phyloP scores from a whole-genome alignment of 2,329 filamentous ascomycete species.

The Chaetomiaceae sp. region DNA sequence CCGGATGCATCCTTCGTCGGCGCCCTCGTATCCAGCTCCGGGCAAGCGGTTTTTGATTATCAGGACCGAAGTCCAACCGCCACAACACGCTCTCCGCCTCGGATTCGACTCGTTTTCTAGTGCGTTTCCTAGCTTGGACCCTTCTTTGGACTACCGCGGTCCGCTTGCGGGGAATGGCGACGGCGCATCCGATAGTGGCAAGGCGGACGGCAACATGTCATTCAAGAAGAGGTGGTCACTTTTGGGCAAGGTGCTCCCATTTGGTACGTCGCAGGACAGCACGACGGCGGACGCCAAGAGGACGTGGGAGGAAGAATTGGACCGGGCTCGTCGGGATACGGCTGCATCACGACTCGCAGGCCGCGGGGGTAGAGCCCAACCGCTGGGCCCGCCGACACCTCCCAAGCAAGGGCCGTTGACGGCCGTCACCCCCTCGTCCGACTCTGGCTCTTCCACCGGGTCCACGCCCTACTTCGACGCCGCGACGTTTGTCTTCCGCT shows the following conservation, averaged over 20 bases:
- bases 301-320: constrained; percentile 43
- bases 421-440: constrained; percentile 37
- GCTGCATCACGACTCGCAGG: constrained; percentile 35
- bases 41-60: constrained; percentile 85
- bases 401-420: constrained; percentile 34
- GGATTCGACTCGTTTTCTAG: constrained; percentile 45
- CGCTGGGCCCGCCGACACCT: constrained; percentile 31
- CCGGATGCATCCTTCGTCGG: constrained; percentile 62
- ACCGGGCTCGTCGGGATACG: constrained; percentile 46
- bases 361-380: constrained; percentile 20
- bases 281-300: constrained; percentile 19
- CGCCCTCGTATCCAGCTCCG: constrained; percentile 78
- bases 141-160: constrained; percentile 15
- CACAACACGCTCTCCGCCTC: constrained; percentile 44
- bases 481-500: constrained; percentile 65
- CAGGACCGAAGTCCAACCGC: constrained; percentile 60
- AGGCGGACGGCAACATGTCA: constrained; percentile 28
- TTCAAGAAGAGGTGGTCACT: constrained; percentile 60
- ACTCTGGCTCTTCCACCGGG: constrained; percentile 47
- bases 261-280: constrained; percentile 29
- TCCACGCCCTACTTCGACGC: constrained; percentile 52
- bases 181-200: background rate
- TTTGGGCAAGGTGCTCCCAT: constrained; percentile 57
- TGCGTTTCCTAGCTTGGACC: constrained; percentile 18
- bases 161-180: constrained; percentile 2